These are phyloP conservation scores for Coccomyxa subellipsoidea DNA, from an alignment of 163 green algal genomes.

Conservation along the genomic window DNA sequence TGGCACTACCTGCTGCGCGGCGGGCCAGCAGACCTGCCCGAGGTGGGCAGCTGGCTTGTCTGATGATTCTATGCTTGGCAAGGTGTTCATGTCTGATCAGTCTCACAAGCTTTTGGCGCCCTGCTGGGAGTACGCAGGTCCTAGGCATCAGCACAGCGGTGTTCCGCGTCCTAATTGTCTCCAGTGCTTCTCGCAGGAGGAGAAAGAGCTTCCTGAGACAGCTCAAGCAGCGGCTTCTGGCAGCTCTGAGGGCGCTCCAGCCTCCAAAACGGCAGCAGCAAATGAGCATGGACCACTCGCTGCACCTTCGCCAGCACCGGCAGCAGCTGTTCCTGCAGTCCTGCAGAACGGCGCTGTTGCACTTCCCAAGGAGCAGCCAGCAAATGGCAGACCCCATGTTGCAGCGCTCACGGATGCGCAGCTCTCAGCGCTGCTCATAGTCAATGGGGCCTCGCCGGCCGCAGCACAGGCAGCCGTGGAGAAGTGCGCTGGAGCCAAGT, in stretches of 20 bases:
- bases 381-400: neutral
- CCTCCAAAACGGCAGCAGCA: neutral
- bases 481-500: neutral
- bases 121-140: too few relatives aligned
- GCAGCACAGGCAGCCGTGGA: neutral
- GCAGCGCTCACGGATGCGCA: neutral
- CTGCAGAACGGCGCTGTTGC: neutral
- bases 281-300: neutral
- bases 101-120: too few relatives aligned
- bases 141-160: too few relatives aligned
- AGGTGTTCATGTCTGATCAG: too few relatives aligned
- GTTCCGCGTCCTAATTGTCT: too few relatives aligned
- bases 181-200: too few relatives aligned
- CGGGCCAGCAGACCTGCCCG: neutral
- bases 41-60: neutral
- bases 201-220: neutral
- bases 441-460: neutral
- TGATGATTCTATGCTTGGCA: neutral
- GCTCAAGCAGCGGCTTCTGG: neutral
- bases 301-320: too few relatives aligned
- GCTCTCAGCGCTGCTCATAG: neutral
- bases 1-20: slow-evolving; percentile 42
- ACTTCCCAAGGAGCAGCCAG: neutral
- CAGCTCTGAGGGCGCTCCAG: neutral
- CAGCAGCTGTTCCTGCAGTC: too few relatives aligned